Base-by-base conservation (phyloP, 768 basidiomycete genomes). In the Xanthoconium purpureum region DNA sequence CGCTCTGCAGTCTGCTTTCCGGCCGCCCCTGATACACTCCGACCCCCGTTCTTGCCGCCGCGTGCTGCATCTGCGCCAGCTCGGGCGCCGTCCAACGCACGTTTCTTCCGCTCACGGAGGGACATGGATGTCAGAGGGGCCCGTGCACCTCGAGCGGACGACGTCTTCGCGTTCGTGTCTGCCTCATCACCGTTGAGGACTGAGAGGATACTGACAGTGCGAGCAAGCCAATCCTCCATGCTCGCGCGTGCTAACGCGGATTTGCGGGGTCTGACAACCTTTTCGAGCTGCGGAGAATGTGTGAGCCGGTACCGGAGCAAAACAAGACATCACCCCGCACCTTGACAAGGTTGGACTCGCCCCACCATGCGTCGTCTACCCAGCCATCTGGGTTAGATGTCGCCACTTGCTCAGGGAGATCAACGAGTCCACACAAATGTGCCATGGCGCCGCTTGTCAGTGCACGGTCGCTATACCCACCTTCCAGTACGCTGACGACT, bases 381-480 rank as follows among this genome's bases (percentile, higher is more conserved):
- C 63, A 65, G 10, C 20, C 50, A 20, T 49, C 52, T 1, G 36
- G 9, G 8, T n/a, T 20, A 1, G 38, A 33, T 5, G 7, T 11
- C 3, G 9, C 6, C 3, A 20, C 13, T 30, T 50, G 36, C 24
- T 53, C 47, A 17, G 50, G 29, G 28, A 48, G 17, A 46, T 61
- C 67, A 2, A 75, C 77, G 20, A 98, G 72, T 5, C 94, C 95
- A 8, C 75, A 74, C 2, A 96, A 70, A 67, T 94, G 89, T 0
- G 93, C 89, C 81, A 94, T 83, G 0, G 87, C 80, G 0, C 89
- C 96, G 59, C 89, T 93, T 7, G 77, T 84, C 52, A 98, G 76
- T 0, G 96, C 94, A 7, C 88, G 80, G 69, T 98, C 94, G 63
- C 91, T 91, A 66, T 98, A 98, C 1, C 95, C 96, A 1, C 96